Conservation (phyloP, 2,329 filamentous ascomycete genomes). For the Passalora sequoiae region DNA sequence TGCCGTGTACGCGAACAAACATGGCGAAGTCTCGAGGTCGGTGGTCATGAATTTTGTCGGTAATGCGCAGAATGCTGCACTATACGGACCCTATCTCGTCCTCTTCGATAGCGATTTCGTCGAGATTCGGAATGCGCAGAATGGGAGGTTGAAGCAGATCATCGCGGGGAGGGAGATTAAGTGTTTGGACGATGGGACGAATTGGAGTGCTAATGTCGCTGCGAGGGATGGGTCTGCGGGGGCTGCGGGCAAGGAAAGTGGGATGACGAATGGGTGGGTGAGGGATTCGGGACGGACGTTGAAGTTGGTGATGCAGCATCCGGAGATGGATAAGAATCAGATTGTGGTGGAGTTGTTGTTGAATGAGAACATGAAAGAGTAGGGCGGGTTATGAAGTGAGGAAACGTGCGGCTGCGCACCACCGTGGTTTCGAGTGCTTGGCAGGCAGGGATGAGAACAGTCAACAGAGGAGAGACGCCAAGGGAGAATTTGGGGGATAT, state of each 20-base stretch:
- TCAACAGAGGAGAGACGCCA: too few species aligned
- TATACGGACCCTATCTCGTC: constrained; percentile 86
- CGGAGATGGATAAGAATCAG: constrained; percentile 75
- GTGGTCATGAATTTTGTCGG: constrained; percentile 99
- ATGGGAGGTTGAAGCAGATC: constrained; percentile 86
- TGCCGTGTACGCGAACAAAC: constrained; percentile 96
- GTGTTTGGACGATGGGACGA: constrained; percentile 78
- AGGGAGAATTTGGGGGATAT: too few species aligned
- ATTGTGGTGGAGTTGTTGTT: constrained; percentile 87
- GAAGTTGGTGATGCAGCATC: constrained; percentile 94
- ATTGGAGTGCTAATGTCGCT: constrained; percentile 44
- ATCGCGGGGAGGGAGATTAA: constrained; percentile 87
- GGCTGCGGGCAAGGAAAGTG: constrained; percentile 7
- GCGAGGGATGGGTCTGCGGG: background rate
- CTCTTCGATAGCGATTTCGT: constrained; percentile 96
- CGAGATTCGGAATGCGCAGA: constrained; percentile 93
- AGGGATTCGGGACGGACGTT: constrained; percentile 59
- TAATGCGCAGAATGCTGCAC: constrained; percentile 76
- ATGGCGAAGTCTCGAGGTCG: constrained; percentile 87
- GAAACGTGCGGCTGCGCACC: too few species aligned
- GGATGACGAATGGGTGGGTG: constrained; percentile 28
- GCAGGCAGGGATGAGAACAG: too few species aligned
- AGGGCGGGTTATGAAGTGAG: too few species aligned
- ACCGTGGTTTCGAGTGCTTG: too few species aligned
- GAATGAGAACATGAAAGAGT: constrained; percentile 63